Conservation (phyloP, 129 eudicot genomes). For the Sambucus nigra region DNA sequence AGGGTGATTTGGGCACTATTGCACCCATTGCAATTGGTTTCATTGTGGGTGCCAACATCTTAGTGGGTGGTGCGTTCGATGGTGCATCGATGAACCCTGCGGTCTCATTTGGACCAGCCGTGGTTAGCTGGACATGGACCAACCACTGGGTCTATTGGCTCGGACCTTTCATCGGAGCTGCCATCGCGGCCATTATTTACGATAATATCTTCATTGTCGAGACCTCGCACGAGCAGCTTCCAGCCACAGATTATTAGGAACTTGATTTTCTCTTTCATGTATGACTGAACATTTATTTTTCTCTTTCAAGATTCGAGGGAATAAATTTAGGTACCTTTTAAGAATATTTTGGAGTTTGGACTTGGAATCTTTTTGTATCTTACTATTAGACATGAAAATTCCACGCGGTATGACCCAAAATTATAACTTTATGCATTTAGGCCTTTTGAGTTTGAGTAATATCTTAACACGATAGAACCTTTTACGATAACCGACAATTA, state of each 20-base stretch:
- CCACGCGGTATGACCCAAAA: no score
- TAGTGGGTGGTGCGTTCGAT: conserved; percentile 71
- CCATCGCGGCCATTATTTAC: conserved; percentile 55
- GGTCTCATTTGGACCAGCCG: conserved; percentile 69
- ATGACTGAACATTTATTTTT: no score
- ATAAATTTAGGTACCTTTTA: background rate
- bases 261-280: no score
- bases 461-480: no score
- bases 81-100: conserved; percentile 89
- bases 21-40: conserved; percentile 70
- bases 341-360: conserved; percentile 17
- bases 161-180: conserved; percentile 61
- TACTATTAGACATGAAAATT: no score
- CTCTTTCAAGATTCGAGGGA: background rate
- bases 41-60: conserved; percentile 73
- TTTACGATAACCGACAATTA: no score
- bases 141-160: conserved; percentile 72
- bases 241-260: conserved; percentile 41
- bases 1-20: conserved; percentile 50
- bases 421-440: no score
- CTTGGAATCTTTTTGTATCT: no score
- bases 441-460: no score
- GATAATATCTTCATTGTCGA: conserved; percentile 47
- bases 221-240: conserved; percentile 42
- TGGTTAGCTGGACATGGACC: conserved; percentile 62